These are phyloP conservation scores for Lepidium aucheri DNA, from an alignment of 345 rosid species.

Conservation along the genomic window DNA sequence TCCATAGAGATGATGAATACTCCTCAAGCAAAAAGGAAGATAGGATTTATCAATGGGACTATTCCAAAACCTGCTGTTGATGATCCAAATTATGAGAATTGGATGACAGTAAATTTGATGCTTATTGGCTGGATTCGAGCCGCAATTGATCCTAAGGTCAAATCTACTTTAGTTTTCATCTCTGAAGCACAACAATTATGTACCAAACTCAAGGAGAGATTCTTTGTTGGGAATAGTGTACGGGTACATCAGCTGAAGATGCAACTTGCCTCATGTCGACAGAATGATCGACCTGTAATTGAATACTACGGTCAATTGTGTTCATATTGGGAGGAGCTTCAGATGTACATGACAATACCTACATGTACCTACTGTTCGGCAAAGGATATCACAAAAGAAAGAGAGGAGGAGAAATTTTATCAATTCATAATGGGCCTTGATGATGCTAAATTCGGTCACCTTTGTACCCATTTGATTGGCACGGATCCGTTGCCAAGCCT, in stretches of 20 bases:
- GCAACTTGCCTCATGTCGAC: not conserved
- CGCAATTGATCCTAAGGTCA: not conserved
- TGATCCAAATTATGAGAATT: not conserved
- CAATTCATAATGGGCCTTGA: no score
- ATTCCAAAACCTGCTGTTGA: accelerated
- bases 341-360: no score
- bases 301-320: not conserved
- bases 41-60: not conserved
- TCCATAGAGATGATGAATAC: no score
- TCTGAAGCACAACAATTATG: not conserved
- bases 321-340: no score
- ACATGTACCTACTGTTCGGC: no score
- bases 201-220: not conserved
- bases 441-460: no score
- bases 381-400: no score
- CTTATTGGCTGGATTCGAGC: not conserved
- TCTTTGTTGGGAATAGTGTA: not conserved
- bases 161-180: not conserved
- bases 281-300: no score
- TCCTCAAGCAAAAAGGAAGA: not conserved
- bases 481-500: no score
- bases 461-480: no score
- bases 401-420: no score
- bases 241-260: not conserved
- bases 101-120: not conserved